Percentiles rank a stretch among this genome's conserved stretches.
Conservation (phyloP, 2,329 filamentous ascomycete species). For the Microsporum audouinii region DNA sequence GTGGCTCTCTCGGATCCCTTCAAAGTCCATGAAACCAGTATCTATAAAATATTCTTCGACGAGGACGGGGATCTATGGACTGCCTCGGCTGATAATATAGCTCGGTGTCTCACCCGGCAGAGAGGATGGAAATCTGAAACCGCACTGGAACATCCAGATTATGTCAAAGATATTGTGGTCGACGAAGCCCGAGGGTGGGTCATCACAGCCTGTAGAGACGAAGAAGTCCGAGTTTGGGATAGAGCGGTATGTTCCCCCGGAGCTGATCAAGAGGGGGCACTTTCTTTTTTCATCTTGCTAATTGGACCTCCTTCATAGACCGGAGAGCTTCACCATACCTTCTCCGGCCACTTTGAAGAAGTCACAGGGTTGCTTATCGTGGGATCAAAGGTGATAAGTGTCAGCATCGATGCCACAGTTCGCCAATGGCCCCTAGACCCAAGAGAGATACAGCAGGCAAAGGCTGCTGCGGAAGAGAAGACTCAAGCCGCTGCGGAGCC, state of each 20-base stretch:
- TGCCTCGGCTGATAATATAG: conserved; percentile 78
- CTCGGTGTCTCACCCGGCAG: conserved; percentile 62
- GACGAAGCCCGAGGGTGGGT: conserved; percentile 61
- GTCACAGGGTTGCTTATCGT: conserved; percentile 68
- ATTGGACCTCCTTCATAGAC: conserved; percentile 34
- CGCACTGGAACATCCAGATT: conserved; percentile 69
- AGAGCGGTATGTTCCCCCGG: conserved; percentile 31
- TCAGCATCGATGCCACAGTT: conserved; percentile 81
- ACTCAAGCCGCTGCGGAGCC: conserved; percentile 35
- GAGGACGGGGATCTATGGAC: conserved; percentile 72
- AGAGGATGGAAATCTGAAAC: conserved; percentile 62
- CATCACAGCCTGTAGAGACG: conserved; percentile 78
- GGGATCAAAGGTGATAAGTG: conserved; percentile 54
- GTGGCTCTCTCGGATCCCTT: conserved; percentile 53
- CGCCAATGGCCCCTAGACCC: conserved; percentile 67
- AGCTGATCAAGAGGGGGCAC: neutral
- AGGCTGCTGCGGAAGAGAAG: conserved; percentile 37
- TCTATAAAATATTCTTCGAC: conserved; percentile 72
- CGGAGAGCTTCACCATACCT: conserved; percentile 60
- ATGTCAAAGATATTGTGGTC: conserved; percentile 71
- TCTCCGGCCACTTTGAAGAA: conserved; percentile 84
- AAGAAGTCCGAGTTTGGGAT: conserved; percentile 88
- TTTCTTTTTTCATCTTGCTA: conserved; percentile 14
- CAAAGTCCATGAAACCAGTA: conserved; percentile 75
- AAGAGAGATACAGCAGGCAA: conserved; percentile 46